A percentile compares a stretch with the other conserved stretches of the same genome.
Conservation (phyloP, 2,329 filamentous ascomycete genomes). For the Aureobasidium sp. region DNA sequence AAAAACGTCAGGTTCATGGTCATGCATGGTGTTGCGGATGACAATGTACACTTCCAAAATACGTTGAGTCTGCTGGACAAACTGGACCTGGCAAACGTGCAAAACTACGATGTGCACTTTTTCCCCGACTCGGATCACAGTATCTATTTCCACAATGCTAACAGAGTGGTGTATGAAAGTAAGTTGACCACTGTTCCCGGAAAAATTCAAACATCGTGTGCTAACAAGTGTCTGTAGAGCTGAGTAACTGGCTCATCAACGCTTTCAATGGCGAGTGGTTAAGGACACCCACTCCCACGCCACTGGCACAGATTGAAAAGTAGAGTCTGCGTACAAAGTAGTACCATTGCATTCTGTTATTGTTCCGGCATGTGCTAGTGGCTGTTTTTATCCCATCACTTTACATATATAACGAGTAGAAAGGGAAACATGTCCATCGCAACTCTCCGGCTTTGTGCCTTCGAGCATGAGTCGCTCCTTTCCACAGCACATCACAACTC, state of each 20-base stretch:
- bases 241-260: constrained; percentile 88
- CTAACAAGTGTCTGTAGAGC: constrained; percentile 42
- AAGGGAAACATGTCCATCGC: neutral
- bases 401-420: neutral
- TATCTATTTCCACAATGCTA: constrained; percentile 91
- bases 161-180: constrained; percentile 88
- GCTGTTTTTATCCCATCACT: neutral
- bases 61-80: constrained; percentile 79
- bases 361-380: neutral
- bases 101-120: constrained; percentile 94
- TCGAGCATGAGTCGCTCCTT: neutral
- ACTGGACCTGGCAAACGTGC: constrained; percentile 68
- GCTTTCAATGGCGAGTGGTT: constrained; percentile 97
- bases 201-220: neutral
- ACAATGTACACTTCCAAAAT: constrained; percentile 97
- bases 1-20: constrained; percentile 80
- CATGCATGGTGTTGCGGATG: constrained; percentile 94
- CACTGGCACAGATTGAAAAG: constrained; percentile 26
- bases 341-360: neutral
- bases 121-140: constrained; percentile 95
- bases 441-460: neutral
- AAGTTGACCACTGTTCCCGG: constrained; percentile 36
- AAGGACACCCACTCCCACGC: constrained; percentile 45
- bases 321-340: neutral
- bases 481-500: neutral